Percentiles rank a stretch among this genome's conserved stretches.
phyloP scores from a whole-genome alignment of 306 rosid species.

The Abrus precatorius region DNA sequence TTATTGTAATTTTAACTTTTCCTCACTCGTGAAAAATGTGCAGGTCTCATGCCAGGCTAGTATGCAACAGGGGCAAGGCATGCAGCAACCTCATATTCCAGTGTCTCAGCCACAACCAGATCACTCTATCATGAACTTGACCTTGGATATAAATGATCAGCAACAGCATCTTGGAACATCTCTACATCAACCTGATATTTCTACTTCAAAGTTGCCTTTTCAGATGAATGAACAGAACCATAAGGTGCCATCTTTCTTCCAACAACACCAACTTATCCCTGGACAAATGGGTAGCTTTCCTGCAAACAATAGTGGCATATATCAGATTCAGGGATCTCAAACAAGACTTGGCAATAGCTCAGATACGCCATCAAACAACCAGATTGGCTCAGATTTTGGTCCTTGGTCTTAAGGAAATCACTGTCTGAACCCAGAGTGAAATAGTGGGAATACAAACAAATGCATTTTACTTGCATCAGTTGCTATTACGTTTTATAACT shows the following conservation, averaged over 20 bases:
- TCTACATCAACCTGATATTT: slow-evolving; percentile 43
- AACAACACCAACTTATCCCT: slow-evolving; percentile 52
- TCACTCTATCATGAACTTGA: slow-evolving; percentile 3
- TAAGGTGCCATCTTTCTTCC: slow-evolving; percentile 50
- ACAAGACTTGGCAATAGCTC: slow-evolving; percentile 42
- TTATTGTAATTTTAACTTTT: background rate
- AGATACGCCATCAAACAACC: slow-evolving; percentile 57
- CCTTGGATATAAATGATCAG: slow-evolving; percentile 47
- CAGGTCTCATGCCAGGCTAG: slow-evolving; percentile 31
- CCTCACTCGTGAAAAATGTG: slow-evolving; percentile 40
- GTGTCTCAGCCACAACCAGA: slow-evolving; percentile 54
- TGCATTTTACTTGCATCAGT: background rate
- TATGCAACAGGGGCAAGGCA: slow-evolving; percentile 51
- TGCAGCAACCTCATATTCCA: slow-evolving; percentile 47
- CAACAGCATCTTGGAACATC: slow-evolving; percentile 47
- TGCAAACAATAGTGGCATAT: slow-evolving; percentile 36
- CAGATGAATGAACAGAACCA: slow-evolving; percentile 57
- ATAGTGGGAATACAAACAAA: slow-evolving; percentile 18
- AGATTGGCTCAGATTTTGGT: slow-evolving; percentile 47
- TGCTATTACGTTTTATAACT: background rate
- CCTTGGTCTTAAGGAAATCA: slow-evolving; percentile 51
- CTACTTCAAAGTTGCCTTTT: slow-evolving; percentile 47
- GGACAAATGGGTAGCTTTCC: slow-evolving; percentile 50
- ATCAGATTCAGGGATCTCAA: slow-evolving; percentile 42
- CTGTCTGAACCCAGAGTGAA: slow-evolving; percentile 32